phyloP scores from a whole-genome alignment of 2,329 filamentous ascomycete genomes.

The Cladophialophora psammophila region DNA sequence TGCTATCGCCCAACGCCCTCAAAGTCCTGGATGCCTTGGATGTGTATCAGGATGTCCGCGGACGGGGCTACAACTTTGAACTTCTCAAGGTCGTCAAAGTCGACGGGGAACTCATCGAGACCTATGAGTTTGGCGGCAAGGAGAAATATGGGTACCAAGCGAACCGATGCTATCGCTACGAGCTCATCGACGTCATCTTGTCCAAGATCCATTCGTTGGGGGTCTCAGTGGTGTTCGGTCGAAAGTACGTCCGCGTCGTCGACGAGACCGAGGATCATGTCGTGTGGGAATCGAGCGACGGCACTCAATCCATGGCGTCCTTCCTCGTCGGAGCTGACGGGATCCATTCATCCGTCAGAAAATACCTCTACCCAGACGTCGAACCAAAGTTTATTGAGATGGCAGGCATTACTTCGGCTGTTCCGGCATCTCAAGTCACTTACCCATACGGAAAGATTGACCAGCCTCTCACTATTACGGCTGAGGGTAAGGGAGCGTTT shows the following conservation, averaged over 20 bases:
- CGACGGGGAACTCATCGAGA: constrained; percentile 44
- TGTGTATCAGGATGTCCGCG: constrained; percentile 56
- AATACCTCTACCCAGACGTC: constrained; percentile 59
- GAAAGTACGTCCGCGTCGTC: constrained; percentile 57
- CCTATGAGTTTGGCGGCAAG: constrained; percentile 37
- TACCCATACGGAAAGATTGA: constrained; percentile 23
- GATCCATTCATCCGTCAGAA: constrained; percentile 64
- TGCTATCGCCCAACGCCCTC: constrained; percentile 67
- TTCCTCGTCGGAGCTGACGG: constrained; percentile 66
- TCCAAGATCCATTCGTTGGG: constrained; percentile 50
- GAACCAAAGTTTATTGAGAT: constrained; percentile 61
- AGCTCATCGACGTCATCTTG: constrained; percentile 60
- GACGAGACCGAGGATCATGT: constrained; percentile 49
- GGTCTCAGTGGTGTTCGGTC: constrained; percentile 57
- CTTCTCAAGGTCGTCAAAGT: constrained; percentile 57
- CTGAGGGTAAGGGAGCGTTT: constrained; percentile 44
- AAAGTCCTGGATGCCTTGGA: constrained; percentile 60
- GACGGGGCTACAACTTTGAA: constrained; percentile 61
- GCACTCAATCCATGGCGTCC: constrained; percentile 45
- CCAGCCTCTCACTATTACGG: constrained; percentile 31
- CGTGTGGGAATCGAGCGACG: constrained; percentile 59
- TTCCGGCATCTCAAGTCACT: constrained; percentile 26
- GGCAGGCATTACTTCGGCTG: constrained; percentile 48
- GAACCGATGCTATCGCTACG: constrained; percentile 62
- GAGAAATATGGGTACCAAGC: constrained; percentile 61